phyloP scores from a whole-genome alignment of 1,284 basidiomycete species.

The Hypsizygus ulmarius region DNA sequence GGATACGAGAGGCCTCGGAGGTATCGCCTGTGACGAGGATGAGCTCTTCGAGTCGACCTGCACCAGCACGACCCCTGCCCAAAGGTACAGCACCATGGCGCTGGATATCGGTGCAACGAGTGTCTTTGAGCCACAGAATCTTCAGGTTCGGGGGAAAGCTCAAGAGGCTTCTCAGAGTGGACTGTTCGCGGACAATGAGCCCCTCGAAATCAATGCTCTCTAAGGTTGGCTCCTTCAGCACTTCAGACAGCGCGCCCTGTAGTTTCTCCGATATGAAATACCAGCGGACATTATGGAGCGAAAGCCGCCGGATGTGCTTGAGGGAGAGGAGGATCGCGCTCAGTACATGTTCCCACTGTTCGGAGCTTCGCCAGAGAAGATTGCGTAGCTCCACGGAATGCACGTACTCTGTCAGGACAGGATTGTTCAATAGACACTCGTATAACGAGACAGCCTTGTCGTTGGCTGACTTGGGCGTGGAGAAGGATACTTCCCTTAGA shows the following conservation, averaged over 20 bases:
- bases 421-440: neutral
- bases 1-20: no score
- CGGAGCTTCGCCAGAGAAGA: neutral
- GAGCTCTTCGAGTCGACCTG: no score
- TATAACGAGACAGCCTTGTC: neutral
- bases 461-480: no score
- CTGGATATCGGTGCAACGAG: no score
- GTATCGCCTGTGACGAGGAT: no score
- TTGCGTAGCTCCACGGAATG: neutral
- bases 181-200: neutral
- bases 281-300: neutral
- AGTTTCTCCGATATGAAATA: neutral
- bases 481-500: neutral
- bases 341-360: neutral
- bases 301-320: neutral
- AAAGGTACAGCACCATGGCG: no score
- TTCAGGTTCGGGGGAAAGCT: constrained; percentile 6
- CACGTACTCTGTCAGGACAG: neutral
- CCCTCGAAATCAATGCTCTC: neutral
- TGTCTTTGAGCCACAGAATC: neutral
- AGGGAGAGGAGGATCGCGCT: neutral
- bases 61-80: no score
- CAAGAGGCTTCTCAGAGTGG: neutral
- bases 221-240: neutral
- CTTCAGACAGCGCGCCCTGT: neutral